Base-by-base conservation (phyloP, 75 land plant species). In the Picea glauca region DNA sequence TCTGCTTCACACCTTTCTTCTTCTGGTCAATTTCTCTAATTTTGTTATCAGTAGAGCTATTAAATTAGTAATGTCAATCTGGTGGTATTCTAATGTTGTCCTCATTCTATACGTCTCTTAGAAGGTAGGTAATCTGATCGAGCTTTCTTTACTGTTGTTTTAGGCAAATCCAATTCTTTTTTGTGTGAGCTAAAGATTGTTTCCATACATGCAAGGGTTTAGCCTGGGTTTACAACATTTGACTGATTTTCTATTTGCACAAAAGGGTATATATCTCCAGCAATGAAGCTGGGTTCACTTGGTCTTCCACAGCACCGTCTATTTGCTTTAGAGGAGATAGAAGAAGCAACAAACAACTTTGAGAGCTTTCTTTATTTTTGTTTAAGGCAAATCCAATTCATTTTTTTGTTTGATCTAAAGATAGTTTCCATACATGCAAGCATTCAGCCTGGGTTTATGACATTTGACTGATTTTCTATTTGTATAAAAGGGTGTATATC, bases 271-370 rank as follows among this genome's bases (percentile, higher is more conserved):
- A 82, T 90, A 54, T 88, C 98, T 31, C 85, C 78, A 76, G 84
- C 87, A 32, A 84, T 84, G 88, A 90, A 84, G 75, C 63, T 88
- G 56, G 88, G 88, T 11, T 54, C 87, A 20, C 75, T 91, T 13
- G 90, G 92, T 21, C 80, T 83, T 7, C 88, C 92, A 26, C 91
- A 87, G 2, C 89, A 87, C 78, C 86, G 86, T 5, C 76, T 81
- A 72, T 93, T 91, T 80, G 81, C 89, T 21, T 64, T 91, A 50
- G 93, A 93, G 77, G 94, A 98, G 73, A 70, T 98, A 0, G 92
- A 98, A 81, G 91, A 90, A 50, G 94, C 96, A 30, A 95, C 98
- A 18, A 86, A 91, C 80, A 86, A 89, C 79, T 93, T 98, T 81
- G 56, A 50, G 46, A 38, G 9, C 21, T 68, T 68, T 40, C 8